A percentile compares a stretch with the other conserved stretches of the same genome.
Conservation (phyloP, 805 yeast genomes). For the Lipomyces orientalis region DNA sequence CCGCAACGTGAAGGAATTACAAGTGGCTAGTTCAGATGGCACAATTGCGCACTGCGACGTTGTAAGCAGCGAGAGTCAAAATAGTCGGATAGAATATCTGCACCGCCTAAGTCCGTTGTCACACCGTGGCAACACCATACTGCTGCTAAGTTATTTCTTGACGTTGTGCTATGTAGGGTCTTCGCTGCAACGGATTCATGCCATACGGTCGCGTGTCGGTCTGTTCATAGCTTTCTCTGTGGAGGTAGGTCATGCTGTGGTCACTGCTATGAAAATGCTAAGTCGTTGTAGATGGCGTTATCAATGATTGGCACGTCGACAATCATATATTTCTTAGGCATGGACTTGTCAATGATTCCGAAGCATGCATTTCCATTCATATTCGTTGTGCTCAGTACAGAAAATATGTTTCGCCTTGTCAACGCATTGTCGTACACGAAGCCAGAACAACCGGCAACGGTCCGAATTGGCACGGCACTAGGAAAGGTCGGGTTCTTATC, state of each 20-base stretch:
- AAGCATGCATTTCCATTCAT: conserved; percentile 51
- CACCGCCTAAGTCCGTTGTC: conserved; percentile 39
- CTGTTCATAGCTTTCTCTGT: conserved; percentile 51
- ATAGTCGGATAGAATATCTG: background rate
- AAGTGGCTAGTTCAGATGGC: background rate
- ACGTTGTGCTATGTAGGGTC: conserved; percentile 43
- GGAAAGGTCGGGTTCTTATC: conserved; percentile 50
- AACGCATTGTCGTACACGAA: conserved; percentile 50
- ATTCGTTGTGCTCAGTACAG: conserved; percentile 53
- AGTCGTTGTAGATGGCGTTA: conserved; percentile 16
- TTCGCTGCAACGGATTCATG: conserved; percentile 49
- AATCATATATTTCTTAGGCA: conserved; percentile 8
- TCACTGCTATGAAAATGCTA: background rate
- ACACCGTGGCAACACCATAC: conserved; percentile 39
- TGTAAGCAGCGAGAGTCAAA: background rate
- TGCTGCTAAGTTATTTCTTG: conserved; percentile 42
- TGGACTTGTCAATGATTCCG: conserved; percentile 22
- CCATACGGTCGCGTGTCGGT: conserved; percentile 54
- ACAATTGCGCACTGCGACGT: background rate
- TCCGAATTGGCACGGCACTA: conserved; percentile 49
- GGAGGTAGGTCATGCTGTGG: conserved; percentile 41
- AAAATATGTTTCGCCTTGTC: conserved; percentile 56
- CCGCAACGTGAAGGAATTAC: conserved; percentile 8
- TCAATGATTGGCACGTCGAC: conserved; percentile 28
- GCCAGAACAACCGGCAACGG: conserved; percentile 51